Percentiles rank a stretch among this genome's conserved stretches.
These are phyloP conservation scores for Glonium stellatum DNA, from an alignment of 495 filamentous ascomycete genomes.

Conservation along the genomic window DNA sequence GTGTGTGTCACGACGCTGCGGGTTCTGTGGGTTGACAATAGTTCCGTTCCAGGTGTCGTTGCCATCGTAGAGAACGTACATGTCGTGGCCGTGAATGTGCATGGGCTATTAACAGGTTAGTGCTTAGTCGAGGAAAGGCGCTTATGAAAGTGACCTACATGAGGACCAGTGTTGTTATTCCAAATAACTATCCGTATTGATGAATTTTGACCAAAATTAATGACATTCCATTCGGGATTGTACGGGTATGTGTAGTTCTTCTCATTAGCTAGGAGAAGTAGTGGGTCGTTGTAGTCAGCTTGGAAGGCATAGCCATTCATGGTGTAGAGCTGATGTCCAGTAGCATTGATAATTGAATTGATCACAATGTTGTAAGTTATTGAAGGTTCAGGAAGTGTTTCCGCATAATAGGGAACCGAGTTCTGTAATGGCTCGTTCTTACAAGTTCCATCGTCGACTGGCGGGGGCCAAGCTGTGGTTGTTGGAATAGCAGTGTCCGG, in stretches of 20 bases:
- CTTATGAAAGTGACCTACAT: not conserved
- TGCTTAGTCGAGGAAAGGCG: too few relatives aligned
- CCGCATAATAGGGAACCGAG: conserved; percentile 34
- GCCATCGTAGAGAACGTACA: conserved; percentile 16
- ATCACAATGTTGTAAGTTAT: conserved; percentile 28
- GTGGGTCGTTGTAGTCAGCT: conserved; percentile 36
- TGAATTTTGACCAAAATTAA: conserved; percentile 32
- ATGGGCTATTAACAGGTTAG: conserved; percentile 3
- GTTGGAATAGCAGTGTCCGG: not conserved
- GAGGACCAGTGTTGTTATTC: conserved; percentile 21
- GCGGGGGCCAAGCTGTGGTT: conserved; percentile 4
- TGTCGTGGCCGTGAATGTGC: conserved; percentile 25
- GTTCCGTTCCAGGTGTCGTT: conserved; percentile 17
- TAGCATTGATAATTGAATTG: conserved; percentile 26
- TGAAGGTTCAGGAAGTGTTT: conserved; percentile 24
- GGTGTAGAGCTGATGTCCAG: conserved; percentile 11
- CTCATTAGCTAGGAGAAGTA: conserved; percentile 31
- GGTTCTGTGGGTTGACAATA: conserved; percentile 14
- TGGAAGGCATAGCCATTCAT: conserved; percentile 28
- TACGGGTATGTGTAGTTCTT: conserved; percentile 7
- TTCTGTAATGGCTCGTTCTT: conserved; percentile 7
- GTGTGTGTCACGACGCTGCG: conserved; percentile 17
- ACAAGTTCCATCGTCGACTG: conserved; percentile 11
- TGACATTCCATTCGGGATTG: conserved; percentile 24
- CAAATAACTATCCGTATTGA: conserved; percentile 30